phyloP scores from a whole-genome alignment of 2,329 filamentous ascomycete genomes.

The Aspergillus uvarum region DNA sequence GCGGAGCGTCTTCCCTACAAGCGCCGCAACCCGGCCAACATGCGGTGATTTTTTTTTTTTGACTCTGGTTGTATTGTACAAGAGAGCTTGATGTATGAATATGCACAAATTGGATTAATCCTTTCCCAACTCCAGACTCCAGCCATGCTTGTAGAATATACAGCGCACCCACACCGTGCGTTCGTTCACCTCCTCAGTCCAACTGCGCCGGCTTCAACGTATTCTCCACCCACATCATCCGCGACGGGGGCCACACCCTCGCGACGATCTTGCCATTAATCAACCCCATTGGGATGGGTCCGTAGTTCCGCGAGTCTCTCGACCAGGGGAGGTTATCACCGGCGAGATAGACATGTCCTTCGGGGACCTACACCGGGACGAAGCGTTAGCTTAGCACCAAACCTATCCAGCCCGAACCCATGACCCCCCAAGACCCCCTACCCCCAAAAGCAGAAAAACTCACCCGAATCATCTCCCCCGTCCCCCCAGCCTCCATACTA shows the following conservation, averaged over 20 bases:
- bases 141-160: constrained; percentile 2
- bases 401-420: background rate
- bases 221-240: constrained; percentile 39
- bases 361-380: constrained; percentile 63
- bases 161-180: background rate
- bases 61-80: constrained; percentile 43
- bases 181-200: constrained; percentile 9
- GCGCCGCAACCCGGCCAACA: constrained; percentile 53
- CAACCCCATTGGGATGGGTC: constrained; percentile 80
- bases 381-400: background rate
- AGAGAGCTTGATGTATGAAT: constrained; percentile 40
- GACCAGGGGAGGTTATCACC: constrained; percentile 86
- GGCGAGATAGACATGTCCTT: constrained; percentile 86
- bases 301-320: constrained; percentile 81
- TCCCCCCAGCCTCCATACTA: constrained; percentile 32
- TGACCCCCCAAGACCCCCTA: background rate
- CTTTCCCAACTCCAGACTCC: constrained; percentile 31
- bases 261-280: constrained; percentile 79
- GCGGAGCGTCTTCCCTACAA: constrained; percentile 67
- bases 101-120: constrained; percentile 31
- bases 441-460: constrained; percentile 12
- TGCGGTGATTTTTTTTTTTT: constrained; percentile 37
- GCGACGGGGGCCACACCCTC: constrained; percentile 37
- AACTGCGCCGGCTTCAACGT: constrained; percentile 35
- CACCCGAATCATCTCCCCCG: constrained; percentile 53